phyloP scores from a whole-genome alignment of 2,329 filamentous ascomycete genomes.

The Paraphoma chrysanthemicola region DNA sequence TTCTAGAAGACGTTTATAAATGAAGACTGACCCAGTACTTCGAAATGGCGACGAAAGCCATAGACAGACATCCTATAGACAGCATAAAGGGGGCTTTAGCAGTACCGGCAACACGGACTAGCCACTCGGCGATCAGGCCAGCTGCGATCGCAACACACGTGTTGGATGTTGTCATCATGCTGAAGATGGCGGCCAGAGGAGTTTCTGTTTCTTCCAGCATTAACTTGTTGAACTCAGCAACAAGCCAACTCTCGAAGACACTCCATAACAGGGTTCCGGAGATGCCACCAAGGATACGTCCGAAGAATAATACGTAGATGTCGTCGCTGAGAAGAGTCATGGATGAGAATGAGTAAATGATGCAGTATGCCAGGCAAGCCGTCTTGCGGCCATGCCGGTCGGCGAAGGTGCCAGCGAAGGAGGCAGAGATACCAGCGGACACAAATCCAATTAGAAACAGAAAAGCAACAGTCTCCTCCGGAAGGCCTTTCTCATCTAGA shows the following conservation, averaged over 20 bases:
- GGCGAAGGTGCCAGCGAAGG: conserved; percentile 57
- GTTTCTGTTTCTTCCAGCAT: conserved; percentile 52
- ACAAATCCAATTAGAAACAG: conserved; percentile 54
- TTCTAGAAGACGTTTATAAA: not conserved
- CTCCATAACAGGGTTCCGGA: conserved; percentile 65
- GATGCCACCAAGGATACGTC: conserved; percentile 62
- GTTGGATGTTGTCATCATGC: conserved; percentile 59
- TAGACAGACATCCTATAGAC: conserved; percentile 52
- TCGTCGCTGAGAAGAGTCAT: conserved; percentile 58
- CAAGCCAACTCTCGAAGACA: conserved; percentile 68
- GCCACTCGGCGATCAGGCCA: conserved; percentile 60
- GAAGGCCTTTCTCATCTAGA: conserved; percentile 54
- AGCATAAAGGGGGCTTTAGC: conserved; percentile 61
- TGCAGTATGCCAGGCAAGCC: conserved; percentile 64
- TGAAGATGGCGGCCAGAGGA: conserved; percentile 61
- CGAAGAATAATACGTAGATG: conserved; percentile 57
- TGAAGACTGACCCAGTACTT: conserved; percentile 56
- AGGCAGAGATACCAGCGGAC: conserved; percentile 57
- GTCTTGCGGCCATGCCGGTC: conserved; percentile 60
- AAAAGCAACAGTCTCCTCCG: conserved; percentile 54
- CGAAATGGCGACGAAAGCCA: conserved; percentile 56
- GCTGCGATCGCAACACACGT: conserved; percentile 59
- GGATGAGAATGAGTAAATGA: conserved; percentile 61
- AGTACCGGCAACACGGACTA: conserved; percentile 57
- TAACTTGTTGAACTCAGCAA: conserved; percentile 62